Percentiles rank a stretch among this genome's conserved stretches.
Evolutionary conservation across 2,329 filamentous ascomycete species (phyloP).

Genomic region (Nemania abortiva): DNA sequence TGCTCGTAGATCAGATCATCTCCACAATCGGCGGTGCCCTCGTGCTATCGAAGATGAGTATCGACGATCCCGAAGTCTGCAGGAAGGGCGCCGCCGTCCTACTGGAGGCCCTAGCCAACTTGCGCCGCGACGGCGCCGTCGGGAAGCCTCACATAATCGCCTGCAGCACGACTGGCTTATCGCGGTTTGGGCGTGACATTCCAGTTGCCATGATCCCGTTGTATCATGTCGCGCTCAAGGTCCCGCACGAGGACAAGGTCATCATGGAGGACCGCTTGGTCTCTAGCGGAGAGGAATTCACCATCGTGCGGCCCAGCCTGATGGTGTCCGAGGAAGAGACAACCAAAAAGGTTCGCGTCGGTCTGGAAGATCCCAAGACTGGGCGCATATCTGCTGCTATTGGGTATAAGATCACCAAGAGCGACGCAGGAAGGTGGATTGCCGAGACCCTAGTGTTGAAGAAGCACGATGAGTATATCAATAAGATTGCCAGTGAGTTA

Average conservation of each 20-base stretch:
- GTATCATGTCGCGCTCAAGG: slow-evolving; percentile 57
- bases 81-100: slow-evolving; percentile 58
- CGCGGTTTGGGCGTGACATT: slow-evolving; percentile 55
- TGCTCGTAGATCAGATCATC: slow-evolving; percentile 61
- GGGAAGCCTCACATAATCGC: slow-evolving; percentile 55
- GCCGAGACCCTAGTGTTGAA: slow-evolving; percentile 55
- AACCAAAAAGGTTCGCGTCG: slow-evolving; percentile 52
- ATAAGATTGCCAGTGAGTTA: slow-evolving; percentile 51
- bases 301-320: slow-evolving; percentile 56
- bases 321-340: slow-evolving; percentile 49
- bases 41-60: slow-evolving; percentile 45
- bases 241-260: slow-evolving; percentile 62
- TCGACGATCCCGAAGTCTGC: slow-evolving; percentile 63
- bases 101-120: slow-evolving; percentile 54
- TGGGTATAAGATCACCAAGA: slow-evolving; percentile 62
- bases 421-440: slow-evolving; percentile 63
- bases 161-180: slow-evolving; percentile 60
- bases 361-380: slow-evolving; percentile 55
- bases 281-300: slow-evolving; percentile 52
- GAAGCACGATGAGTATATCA: slow-evolving; percentile 46
- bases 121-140: slow-evolving; percentile 46
- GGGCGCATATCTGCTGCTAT: slow-evolving; percentile 53
- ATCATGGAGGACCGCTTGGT: slow-evolving; percentile 58
- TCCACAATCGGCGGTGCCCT: slow-evolving; percentile 61
- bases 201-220: slow-evolving; percentile 59